Base-by-base conservation (phyloP, 176 grass and related monocot species). In the Coix lacrymajobi region DNA sequence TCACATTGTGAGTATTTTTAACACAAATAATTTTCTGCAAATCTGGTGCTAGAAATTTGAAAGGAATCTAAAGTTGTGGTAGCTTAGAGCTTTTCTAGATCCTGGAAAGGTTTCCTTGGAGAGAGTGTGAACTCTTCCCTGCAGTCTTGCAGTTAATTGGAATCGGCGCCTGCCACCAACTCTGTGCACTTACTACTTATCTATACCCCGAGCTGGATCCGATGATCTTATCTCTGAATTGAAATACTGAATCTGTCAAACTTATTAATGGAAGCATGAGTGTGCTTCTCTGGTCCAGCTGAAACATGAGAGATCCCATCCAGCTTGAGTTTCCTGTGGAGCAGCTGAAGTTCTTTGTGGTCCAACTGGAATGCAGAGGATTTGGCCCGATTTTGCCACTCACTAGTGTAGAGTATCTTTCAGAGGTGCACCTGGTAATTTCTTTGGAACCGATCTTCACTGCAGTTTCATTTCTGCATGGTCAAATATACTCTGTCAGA, bases 81-180 rank as follows among this genome's bases (percentile, higher is more conserved):
- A 56, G 31, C 32, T 39, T 65, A 61, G 16, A 48, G 29, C 20
- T 54, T 77, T 22, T 8, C 19, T 77, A 62, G 45, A 69, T 63
- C 28, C 40, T 84, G 29, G 37, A 46, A 7, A 67, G 68, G 19
- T 0, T 84, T 84, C 34, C 44, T 72, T 73, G 58, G 37, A n/a
- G n/a, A 52, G 16, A 8, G 39, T 76, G 75, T 56, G 64, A 46
- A 22, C 25, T 72, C 22, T 29, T 34, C 33, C 19, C 22, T 28
- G 8, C 48, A 45, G 11, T 37, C 44, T 56, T 63, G 22, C 12
- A 65, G 24, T 81, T 81, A 82, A 85, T 71, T 25, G 44, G 65
- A 74, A 81, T 66, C 78, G 83, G 83, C 0, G 72, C 88, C 62
- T 72, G 43, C 83, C 72, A 89, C 54, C 88, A 57, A 89, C 88